These are phyloP conservation scores for Fusarium annulatum DNA, from an alignment of 2,329 filamentous ascomycete genomes.

Conservation along the genomic window DNA sequence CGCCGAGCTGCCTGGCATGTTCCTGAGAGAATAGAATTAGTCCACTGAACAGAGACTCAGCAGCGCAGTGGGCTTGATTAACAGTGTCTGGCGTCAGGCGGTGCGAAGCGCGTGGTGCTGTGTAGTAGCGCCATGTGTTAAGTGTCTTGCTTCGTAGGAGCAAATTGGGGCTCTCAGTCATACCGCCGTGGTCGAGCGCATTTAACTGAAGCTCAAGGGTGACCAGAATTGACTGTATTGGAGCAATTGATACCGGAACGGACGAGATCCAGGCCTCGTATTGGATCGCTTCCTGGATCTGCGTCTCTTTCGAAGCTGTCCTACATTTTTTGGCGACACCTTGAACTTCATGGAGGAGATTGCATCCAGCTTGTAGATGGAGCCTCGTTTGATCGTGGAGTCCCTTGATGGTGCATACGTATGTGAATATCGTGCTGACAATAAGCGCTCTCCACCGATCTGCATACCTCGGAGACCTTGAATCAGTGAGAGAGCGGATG, in stretches of 20 bases:
- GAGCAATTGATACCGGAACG: background rate
- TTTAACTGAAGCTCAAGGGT: background rate
- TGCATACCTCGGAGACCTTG: background rate
- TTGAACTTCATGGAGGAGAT: background rate
- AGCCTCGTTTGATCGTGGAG: conserved; percentile 4
- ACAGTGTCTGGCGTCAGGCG: background rate
- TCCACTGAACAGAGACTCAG: conserved; percentile 1
- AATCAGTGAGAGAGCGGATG: background rate
- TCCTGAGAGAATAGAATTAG: conserved; percentile 4
- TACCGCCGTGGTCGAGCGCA: background rate
- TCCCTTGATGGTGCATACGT: conserved; percentile 14
- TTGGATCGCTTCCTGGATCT: background rate
- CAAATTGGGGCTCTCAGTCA: background rate
- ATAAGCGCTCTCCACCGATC: conserved; percentile 22
- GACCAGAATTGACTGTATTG: background rate
- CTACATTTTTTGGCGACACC: background rate
- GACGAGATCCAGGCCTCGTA: background rate
- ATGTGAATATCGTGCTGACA: conserved; percentile 9
- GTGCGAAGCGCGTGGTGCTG: background rate
- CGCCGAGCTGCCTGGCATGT: background rate
- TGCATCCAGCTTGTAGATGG: conserved; percentile 12
- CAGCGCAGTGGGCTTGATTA: background rate
- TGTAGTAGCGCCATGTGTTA: conserved; percentile 10
- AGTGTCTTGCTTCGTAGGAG: background rate
- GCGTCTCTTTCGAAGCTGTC: background rate